phyloP scores from a whole-genome alignment of 495 filamentous ascomycete genomes.

The Daldinia vernicosa region DNA sequence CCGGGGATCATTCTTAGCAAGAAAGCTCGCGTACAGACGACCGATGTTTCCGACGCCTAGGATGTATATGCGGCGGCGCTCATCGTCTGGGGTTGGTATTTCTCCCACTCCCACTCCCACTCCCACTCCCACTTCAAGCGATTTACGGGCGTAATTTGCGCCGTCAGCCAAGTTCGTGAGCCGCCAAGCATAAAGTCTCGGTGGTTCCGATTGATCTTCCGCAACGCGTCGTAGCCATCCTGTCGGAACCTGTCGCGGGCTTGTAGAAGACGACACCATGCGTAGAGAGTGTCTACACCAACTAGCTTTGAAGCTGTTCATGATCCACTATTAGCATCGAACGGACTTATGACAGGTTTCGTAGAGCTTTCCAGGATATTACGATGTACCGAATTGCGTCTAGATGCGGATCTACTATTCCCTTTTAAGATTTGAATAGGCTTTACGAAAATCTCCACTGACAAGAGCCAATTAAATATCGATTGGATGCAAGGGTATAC shows the following conservation, averaged over 20 bases:
- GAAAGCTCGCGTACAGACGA: slow-evolving; percentile 51
- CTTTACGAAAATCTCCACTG: slow-evolving; percentile 1
- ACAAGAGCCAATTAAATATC: slow-evolving; percentile 7
- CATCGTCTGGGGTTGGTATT: neutral
- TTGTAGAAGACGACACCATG: slow-evolving; percentile 1
- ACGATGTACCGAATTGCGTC: neutral
- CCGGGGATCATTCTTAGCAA: slow-evolving; percentile 44
- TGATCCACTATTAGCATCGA: slow-evolving; percentile 12
- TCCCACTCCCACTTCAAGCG: neutral
- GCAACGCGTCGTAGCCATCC: slow-evolving; percentile 38
- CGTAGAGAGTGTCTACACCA: neutral
- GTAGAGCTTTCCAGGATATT: neutral
- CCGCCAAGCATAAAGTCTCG: slow-evolving; percentile 49
- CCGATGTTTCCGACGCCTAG: slow-evolving; percentile 67
- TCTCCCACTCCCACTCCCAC: neutral
- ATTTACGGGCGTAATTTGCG: neutral
- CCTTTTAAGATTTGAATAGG: slow-evolving; percentile 1
- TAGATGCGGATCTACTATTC: slow-evolving; percentile 2
- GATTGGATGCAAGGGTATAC: neutral
- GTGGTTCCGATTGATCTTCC: slow-evolving; percentile 34
- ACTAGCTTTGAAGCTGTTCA: neutral
- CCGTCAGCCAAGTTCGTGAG: slow-evolving; percentile 33
- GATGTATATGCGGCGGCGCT: slow-evolving; percentile 49
- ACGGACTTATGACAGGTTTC: slow-evolving; percentile 4
- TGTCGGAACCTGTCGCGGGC: slow-evolving; percentile 11